A percentile compares a stretch with the other conserved stretches of the same genome.
These are phyloP conservation scores for Asparagopsis taxiformis DNA, from an alignment of 31 red algal genomes.

Conservation along the genomic window DNA sequence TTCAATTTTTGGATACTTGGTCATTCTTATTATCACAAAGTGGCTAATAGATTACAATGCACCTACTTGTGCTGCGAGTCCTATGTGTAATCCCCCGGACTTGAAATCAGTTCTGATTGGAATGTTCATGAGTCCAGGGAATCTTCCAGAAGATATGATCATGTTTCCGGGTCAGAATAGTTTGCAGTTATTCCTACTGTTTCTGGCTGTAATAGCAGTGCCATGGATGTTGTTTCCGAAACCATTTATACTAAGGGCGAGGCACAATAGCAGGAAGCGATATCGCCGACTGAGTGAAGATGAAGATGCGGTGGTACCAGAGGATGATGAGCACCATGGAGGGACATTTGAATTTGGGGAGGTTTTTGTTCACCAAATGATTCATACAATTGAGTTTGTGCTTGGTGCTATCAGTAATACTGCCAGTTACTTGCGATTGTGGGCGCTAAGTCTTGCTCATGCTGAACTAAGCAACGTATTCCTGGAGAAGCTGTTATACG, in stretches of 20 bases:
- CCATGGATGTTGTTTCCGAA: conserved; percentile 97
- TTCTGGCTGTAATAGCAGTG: conserved; percentile 74
- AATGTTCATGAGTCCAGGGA: conserved; percentile 93
- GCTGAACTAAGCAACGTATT: conserved; percentile 95
- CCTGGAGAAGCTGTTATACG: conserved; percentile 90
- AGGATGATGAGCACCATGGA: conserved; percentile 21
- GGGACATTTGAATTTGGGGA: conserved; percentile 82
- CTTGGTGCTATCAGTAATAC: conserved; percentile 96
- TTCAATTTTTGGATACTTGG: conserved; percentile 90
- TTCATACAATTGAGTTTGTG: conserved; percentile 99
- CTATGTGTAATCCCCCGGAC: conserved; percentile 76
- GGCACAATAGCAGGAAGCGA: conserved; percentile 35
- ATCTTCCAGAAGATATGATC: conserved; percentile 56
- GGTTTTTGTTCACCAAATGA: conserved; percentile 94
- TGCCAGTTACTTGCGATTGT: conserved; percentile 95
- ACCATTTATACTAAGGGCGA: conserved; percentile 79
- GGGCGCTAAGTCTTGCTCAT: conserved; percentile 97
- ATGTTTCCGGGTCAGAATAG: conserved; percentile 83
- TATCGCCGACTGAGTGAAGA: conserved; percentile 25
- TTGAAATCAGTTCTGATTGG: conserved; percentile 87
- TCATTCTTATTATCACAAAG: conserved; percentile 89
- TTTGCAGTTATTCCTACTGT: conserved; percentile 62
- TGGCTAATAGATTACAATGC: conserved; percentile 87
- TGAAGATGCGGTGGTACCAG: conserved; percentile 16
- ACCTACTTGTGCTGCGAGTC: conserved; percentile 49